A percentile compares a stretch with the other conserved stretches of the same genome.
phyloP scores from a whole-genome alignment of 306 rosid species.

The Pachyrhizus erosus region DNA sequence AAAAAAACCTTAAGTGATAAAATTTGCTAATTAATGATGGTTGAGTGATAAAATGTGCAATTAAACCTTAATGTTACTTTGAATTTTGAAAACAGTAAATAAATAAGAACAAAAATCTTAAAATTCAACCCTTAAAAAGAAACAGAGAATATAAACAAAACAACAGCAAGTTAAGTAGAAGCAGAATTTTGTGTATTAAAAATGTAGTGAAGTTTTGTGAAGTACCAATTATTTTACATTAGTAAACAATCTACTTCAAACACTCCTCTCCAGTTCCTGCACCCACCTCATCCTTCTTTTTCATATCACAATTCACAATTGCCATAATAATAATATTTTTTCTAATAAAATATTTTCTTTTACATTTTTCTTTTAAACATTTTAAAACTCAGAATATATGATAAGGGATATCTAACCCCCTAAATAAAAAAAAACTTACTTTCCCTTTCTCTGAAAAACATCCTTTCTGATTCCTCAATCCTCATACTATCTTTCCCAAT shows the following conservation, averaged over 20 bases:
- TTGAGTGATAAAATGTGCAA: too few species aligned
- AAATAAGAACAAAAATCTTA: not conserved
- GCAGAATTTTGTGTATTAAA: not conserved
- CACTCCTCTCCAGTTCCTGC: not conserved
- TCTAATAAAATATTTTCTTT: not conserved
- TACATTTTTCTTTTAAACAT: not conserved
- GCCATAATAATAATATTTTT: not conserved
- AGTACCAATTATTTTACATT: not conserved
- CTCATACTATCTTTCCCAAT: not conserved
- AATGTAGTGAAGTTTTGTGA: not conserved
- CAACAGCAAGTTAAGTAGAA: conserved; percentile 21
- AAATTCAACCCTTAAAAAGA: not conserved
- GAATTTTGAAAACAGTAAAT: not conserved
- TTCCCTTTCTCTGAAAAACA: conserved; percentile 6
- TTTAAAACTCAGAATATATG: not conserved
- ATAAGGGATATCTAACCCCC: not conserved
- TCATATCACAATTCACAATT: conserved; percentile 10
- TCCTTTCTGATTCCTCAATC: conserved; percentile 5
- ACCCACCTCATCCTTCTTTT: not conserved
- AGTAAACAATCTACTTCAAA: not conserved
- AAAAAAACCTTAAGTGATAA: too few species aligned
- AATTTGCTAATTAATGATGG: too few species aligned
- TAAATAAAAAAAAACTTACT: too few species aligned
- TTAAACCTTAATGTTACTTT: too few species aligned
- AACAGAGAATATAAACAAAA: not conserved